phyloP scores from a whole-genome alignment of 805 yeast species.

The Spathaspora boniae region DNA sequence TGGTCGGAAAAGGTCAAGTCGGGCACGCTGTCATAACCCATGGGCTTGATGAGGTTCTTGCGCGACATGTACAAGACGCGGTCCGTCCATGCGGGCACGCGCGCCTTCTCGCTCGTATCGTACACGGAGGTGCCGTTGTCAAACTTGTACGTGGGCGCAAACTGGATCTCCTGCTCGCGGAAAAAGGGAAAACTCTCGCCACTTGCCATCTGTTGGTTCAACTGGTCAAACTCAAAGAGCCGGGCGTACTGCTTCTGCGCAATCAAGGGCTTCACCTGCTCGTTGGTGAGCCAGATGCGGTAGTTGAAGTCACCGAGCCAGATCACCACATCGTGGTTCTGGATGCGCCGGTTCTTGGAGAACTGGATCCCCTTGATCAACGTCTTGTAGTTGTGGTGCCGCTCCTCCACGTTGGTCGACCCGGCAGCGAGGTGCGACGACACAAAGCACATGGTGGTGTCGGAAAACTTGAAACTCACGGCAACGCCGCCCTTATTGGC shows the following conservation, averaged over 20 bases:
- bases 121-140: slow-evolving; percentile 79
- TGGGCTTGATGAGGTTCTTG: slow-evolving; percentile 56
- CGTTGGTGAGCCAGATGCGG: slow-evolving; percentile 69
- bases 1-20: slow-evolving; percentile 78
- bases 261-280: slow-evolving; percentile 62
- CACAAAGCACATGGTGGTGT: slow-evolving; percentile 72
- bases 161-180: slow-evolving; percentile 70
- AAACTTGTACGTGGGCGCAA: slow-evolving; percentile 89
- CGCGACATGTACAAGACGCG: slow-evolving; percentile 63
- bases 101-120: slow-evolving; percentile 86
- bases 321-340: slow-evolving; percentile 80
- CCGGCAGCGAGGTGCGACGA: slow-evolving; percentile 95
- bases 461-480: slow-evolving; percentile 60
- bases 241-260: slow-evolving; percentile 41
- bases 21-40: slow-evolving; percentile 56
- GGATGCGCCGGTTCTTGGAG: slow-evolving; percentile 42
- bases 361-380: slow-evolving; percentile 68
- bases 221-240: slow-evolving; percentile 72
- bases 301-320: slow-evolving; percentile 97
- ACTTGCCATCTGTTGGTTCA: slow-evolving; percentile 63
- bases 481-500: slow-evolving; percentile 79
- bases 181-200: slow-evolving; percentile 74
- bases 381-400: slow-evolving; percentile 83
- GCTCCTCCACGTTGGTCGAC: slow-evolving; percentile 68
- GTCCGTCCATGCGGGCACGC: slow-evolving; percentile 97